A percentile compares a stretch with the other conserved stretches of the same genome.
Evolutionary conservation across 306 rosid genomes (phyloP).

Genomic region (Glycine latifolia): DNA sequence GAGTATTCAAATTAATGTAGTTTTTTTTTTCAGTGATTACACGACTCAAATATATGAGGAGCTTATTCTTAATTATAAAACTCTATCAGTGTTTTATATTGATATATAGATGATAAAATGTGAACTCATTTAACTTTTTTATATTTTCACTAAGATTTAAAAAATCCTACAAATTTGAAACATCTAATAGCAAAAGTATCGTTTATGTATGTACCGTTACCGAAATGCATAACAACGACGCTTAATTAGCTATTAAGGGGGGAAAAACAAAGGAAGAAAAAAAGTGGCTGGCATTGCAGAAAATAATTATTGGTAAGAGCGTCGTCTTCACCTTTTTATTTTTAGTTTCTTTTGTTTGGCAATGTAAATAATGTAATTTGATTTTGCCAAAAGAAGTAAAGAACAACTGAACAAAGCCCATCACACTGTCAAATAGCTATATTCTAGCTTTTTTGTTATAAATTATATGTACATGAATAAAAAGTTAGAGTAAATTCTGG

Average conservation of each 20-base stretch:
- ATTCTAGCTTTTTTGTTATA: background rate
- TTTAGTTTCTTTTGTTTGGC: constrained; percentile 11
- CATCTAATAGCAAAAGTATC: background rate
- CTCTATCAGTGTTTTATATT: too few species aligned
- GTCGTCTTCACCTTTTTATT: constrained; percentile 35
- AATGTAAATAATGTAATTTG: background rate
- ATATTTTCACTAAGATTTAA: too few species aligned
- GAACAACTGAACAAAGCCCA: background rate
- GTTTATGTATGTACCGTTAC: background rate
- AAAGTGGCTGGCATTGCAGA: constrained; percentile 16
- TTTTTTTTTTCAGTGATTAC: too few species aligned
- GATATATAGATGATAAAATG: too few species aligned
- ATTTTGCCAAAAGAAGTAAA: constrained; percentile 8
- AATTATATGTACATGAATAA: background rate
- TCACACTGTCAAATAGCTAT: constrained; percentile 16
- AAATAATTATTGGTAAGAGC: constrained; percentile 43
- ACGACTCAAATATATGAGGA: too few species aligned
- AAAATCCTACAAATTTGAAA: background rate
- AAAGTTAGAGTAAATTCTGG: background rate
- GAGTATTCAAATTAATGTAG: too few species aligned
- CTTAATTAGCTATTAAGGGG: background rate
- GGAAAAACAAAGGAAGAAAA: background rate
- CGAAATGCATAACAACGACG: constrained; percentile 5
- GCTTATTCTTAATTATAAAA: too few species aligned
- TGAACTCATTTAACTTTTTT: too few species aligned